phyloP scores from a whole-genome alignment of 164 flowering plant species.

The Umbellularia californica region DNA sequence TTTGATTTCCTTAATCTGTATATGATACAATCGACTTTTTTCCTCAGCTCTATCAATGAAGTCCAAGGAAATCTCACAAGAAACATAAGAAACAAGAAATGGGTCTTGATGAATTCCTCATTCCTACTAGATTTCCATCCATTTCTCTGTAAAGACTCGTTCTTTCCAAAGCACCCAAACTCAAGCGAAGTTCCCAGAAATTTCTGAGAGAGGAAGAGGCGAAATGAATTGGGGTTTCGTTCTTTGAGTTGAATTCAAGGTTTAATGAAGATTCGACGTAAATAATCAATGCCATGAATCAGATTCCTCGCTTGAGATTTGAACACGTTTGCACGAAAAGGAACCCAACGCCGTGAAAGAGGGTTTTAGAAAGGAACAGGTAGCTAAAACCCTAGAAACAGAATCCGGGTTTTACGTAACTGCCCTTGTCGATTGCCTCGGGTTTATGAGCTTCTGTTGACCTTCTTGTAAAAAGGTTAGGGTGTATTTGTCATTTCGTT shows the following conservation, averaged over 20 bases:
- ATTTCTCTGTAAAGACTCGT: background rate
- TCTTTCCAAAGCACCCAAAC: background rate
- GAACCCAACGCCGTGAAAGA: background rate
- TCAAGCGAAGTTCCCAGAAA: background rate
- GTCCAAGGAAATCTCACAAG: background rate
- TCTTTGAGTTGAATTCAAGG: background rate
- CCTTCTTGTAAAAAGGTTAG: background rate
- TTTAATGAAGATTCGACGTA: background rate
- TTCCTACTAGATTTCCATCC: background rate
- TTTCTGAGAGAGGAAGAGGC: background rate
- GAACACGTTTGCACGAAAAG: conserved; percentile 1
- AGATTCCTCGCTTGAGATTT: background rate
- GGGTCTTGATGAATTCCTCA: background rate
- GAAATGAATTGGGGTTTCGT: background rate
- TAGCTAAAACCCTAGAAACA: conserved; percentile 2
- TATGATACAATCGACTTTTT: background rate
- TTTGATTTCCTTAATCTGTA: no score
- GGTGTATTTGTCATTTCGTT: background rate
- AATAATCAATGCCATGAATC: background rate
- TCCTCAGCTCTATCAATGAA: background rate
- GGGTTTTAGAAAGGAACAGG: background rate
- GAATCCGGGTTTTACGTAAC: background rate
- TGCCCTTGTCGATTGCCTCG: background rate
- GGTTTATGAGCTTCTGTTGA: background rate
- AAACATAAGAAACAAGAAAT: background rate